These are phyloP conservation scores for Cenchrus fungigraminus DNA, from an alignment of 176 grass and related monocot species.

Conservation along the genomic window DNA sequence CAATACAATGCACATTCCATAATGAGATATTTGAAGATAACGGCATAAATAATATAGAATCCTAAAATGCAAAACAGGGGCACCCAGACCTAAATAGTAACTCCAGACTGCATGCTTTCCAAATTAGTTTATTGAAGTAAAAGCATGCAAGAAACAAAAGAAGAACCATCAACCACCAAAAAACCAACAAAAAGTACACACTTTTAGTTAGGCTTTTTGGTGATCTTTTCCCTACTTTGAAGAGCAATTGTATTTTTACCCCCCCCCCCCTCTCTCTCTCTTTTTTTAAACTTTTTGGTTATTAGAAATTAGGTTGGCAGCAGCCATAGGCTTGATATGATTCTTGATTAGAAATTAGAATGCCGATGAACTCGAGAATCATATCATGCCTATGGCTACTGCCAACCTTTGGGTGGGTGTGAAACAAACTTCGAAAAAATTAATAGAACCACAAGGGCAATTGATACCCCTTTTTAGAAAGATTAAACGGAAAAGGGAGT, in stretches of 20 bases:
- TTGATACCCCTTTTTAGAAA: neutral
- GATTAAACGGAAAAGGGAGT: constrained; percentile 21
- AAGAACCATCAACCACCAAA: neutral
- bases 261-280: no score
- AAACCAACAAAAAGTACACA: neutral
- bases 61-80: neutral
- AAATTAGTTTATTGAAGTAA: constrained; percentile 23
- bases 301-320: no score
- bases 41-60: neutral
- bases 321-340: no score
- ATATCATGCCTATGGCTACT: neutral
- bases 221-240: no score
- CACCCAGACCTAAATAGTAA: neutral
- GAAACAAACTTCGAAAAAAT: constrained; percentile 14
- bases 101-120: neutral
- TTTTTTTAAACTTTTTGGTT: no score
- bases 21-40: neutral
- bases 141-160: constrained; percentile 20
- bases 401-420: neutral
- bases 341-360: constrained; percentile 5
- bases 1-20: constrained; percentile 2
- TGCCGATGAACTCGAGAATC: neutral
- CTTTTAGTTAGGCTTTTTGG: neutral
- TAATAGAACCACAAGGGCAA: neutral
- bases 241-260: no score